Evolutionary conservation across 2,329 filamentous ascomycete species (phyloP).

Genomic region (Claviceps sp.): DNA sequence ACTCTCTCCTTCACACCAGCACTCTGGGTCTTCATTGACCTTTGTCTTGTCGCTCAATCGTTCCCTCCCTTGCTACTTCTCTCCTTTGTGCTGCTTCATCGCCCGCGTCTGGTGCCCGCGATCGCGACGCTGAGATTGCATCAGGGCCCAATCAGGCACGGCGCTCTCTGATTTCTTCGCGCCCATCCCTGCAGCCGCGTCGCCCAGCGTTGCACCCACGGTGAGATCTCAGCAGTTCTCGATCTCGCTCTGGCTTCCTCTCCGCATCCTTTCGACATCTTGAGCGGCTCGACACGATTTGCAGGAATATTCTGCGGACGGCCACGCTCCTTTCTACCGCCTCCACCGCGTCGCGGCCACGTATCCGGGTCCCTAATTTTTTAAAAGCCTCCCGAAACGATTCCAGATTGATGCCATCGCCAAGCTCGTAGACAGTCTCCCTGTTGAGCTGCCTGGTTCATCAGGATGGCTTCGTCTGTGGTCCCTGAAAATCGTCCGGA

Average conservation of each 20-base stretch:
- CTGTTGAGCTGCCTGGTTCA: constrained; percentile 10
- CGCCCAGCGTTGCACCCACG: constrained; percentile 1
- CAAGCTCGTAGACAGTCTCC: constrained; percentile 11
- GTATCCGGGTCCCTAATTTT: background rate
- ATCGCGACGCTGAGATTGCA: constrained; percentile 1
- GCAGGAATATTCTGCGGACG: constrained; percentile 1
- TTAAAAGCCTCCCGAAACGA: background rate
- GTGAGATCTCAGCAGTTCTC: background rate
- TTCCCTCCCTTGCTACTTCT: background rate
- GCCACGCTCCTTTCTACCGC: background rate
- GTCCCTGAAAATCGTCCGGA: constrained; percentile 26
- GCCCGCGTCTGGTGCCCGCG: background rate
- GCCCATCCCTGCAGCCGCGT: constrained; percentile 3
- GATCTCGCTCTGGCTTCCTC: background rate
- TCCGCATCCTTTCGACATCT: background rate
- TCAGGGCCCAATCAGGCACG: background rate
- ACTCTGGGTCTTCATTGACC: background rate
- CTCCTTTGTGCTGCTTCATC: constrained; percentile 1
- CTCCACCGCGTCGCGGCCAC: background rate
- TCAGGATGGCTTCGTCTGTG: constrained; percentile 29
- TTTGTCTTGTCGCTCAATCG: background rate
- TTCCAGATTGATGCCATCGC: constrained; percentile 3
- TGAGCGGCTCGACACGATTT: background rate
- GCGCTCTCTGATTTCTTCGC: background rate
- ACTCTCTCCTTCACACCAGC: background rate